A percentile compares a stretch with the other conserved stretches of the same genome.
These are phyloP conservation scores for Pholiota adiposa DNA, from an alignment of 1,284 basidiomycete genomes.

Conservation along the genomic window DNA sequence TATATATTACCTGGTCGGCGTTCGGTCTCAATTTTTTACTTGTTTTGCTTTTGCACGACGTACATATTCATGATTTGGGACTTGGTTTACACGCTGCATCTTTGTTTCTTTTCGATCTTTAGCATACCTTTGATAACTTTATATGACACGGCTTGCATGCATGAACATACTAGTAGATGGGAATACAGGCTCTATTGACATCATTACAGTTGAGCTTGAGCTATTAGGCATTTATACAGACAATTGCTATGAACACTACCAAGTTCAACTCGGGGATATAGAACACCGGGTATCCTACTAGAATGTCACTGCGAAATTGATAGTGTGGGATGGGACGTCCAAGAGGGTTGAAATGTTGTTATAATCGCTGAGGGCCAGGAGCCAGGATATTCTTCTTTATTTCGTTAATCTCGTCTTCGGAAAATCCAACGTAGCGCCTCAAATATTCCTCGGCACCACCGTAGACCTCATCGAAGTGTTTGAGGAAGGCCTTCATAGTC, in stretches of 20 bases:
- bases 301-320: not conserved
- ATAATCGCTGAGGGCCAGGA: slow-evolving; percentile 25
- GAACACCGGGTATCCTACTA: not conserved
- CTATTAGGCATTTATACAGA: not conserved
- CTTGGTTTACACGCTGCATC: not conserved
- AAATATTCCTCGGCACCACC: slow-evolving; percentile 69
- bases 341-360: not conserved
- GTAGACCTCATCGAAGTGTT: slow-evolving; percentile 62
- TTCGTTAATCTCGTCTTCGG: slow-evolving; percentile 59
- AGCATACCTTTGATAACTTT: not conserved
- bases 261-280: not conserved
- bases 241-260: not conserved
- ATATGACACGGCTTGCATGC: not conserved
- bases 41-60: slow-evolving; percentile 10
- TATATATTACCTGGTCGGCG: not conserved
- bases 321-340: not conserved
- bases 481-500: slow-evolving; percentile 72
- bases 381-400: slow-evolving; percentile 66
- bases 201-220: not conserved
- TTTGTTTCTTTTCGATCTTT: not conserved
- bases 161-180: not conserved
- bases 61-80: not conserved
- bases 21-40: slow-evolving; percentile 6
- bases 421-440: slow-evolving; percentile 55
- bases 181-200: not conserved